Evolutionary conservation across 1,284 basidiomycete genomes (phyloP).

Genomic region (Filobasidium uniguttulatum): DNA sequence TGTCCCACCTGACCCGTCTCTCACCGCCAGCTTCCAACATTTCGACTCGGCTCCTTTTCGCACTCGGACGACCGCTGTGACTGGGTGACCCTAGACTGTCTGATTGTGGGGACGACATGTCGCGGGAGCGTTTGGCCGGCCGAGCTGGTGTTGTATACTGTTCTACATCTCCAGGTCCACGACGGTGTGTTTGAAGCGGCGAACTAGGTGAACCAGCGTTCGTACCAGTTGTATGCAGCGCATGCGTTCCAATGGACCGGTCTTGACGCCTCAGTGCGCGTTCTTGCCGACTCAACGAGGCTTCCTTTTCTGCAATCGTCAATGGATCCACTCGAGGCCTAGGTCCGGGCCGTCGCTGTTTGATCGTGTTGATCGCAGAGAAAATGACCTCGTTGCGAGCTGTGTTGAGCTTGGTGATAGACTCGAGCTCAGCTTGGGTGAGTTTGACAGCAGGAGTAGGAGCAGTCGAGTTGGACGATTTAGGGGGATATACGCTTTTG

Average conservation of each 20-base stretch:
- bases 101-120: slow-evolving; percentile 36
- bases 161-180: slow-evolving; percentile 65
- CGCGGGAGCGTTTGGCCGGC: slow-evolving; percentile 24
- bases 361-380: slow-evolving; percentile 41
- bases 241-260: slow-evolving; percentile 32
- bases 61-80: slow-evolving; percentile 1
- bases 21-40: slow-evolving; percentile 19
- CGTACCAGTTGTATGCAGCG: slow-evolving; percentile 18
- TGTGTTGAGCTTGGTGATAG: slow-evolving; percentile 29
- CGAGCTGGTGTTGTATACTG: slow-evolving; percentile 55
- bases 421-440: slow-evolving; percentile 30
- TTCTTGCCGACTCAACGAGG: slow-evolving; percentile 47
- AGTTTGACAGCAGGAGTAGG: not conserved
- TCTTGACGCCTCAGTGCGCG: slow-evolving; percentile 50
- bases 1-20: slow-evolving; percentile 65
- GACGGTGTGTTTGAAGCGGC: slow-evolving; percentile 35
- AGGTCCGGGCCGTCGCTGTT: slow-evolving; percentile 55
- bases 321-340: slow-evolving; percentile 63
- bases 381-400: slow-evolving; percentile 31
- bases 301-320: slow-evolving; percentile 54
- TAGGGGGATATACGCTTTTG: too few relatives aligned
- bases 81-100: slow-evolving; percentile 32
- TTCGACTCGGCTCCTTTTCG: slow-evolving; percentile 2
- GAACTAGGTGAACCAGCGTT: slow-evolving; percentile 12
- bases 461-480: too few relatives aligned